Percentiles rank a stretch among this genome's conserved stretches.
phyloP scores from a whole-genome alignment of 2,329 filamentous ascomycete species.

The Ophioceras dolichostomum region DNA sequence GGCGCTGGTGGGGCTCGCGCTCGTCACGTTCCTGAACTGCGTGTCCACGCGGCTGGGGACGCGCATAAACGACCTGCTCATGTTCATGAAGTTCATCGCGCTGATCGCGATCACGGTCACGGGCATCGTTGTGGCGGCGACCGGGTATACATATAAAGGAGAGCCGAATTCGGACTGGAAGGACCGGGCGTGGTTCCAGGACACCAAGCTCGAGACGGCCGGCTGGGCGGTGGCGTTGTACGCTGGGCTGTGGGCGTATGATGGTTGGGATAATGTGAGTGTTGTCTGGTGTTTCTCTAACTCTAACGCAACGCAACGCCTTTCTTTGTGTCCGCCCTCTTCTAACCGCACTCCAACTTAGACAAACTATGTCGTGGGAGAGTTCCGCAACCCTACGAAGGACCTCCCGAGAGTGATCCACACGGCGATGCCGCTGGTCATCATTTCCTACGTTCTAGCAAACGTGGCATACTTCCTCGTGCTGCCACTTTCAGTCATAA shows the following conservation, averaged over 20 bases:
- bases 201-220: conserved; percentile 66
- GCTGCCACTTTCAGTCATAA: conserved; percentile 66
- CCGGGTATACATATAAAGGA: conserved; percentile 68
- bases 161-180: conserved; percentile 78
- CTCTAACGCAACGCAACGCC: too few relatives aligned
- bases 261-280: conserved; percentile 95
- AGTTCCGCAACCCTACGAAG: conserved; percentile 82
- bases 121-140: conserved; percentile 79
- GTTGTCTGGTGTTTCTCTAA: too few relatives aligned
- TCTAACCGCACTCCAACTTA: too few relatives aligned
- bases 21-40: conserved; percentile 80
- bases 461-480: conserved; percentile 94
- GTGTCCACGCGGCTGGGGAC: conserved; percentile 83
- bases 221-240: conserved; percentile 92
- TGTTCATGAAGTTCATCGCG: conserved; percentile 94
- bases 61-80: conserved; percentile 78
- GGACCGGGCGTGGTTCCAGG: conserved; percentile 74
- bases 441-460: conserved; percentile 77
- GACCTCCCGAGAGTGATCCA: conserved; percentile 93
- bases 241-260: conserved; percentile 93
- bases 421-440: conserved; percentile 90
- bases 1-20: conserved; percentile 60
- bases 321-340: too few relatives aligned
- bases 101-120: conserved; percentile 76
- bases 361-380: conserved; percentile 96